Base-by-base conservation (phyloP, 2,329 filamentous ascomycete genomes). In the Penicillium polonicum region DNA sequence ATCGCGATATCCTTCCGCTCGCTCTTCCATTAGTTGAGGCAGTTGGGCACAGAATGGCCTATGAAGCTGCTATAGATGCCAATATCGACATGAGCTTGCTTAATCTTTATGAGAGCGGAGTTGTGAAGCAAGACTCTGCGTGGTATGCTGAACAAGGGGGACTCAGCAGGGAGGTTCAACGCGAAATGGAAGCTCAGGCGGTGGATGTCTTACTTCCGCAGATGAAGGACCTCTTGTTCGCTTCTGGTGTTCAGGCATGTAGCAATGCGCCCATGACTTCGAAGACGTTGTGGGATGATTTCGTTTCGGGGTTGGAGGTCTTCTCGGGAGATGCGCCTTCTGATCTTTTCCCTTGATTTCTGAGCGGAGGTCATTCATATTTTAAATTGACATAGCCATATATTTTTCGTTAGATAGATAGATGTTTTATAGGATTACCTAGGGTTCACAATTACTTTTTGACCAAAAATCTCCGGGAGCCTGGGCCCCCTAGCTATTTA, bases 241-340 rank as follows among this genome's bases (percentile, higher is more conserved):
- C 50, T 3, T 50, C 57, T 4, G 56, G 55, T 2, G 46, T 50
- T 2, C 38, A 60, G 27, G 19, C 46, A 4, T 63, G 64, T 38
- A 42, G 55, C 42, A 56, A 48, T 52, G 63, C 61, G 6, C 63
- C 64, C 7, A 62, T 66, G 54, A 17, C 46, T 5, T 65, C 63
- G 7, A 15, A 54, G 19, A 12, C 17, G 1, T 9, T 44, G 6
- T 65, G 61, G 61, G 31, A 59, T 19, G 53, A 15, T 9, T 59
- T 58, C 43, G 48, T 62, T 23, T 29, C 17, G 21, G 48, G 48
- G 8, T 45, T 64, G 36, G 59, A 60, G 51, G 41, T 23, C 6
- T 57, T 48, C 19, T 19, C 39, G 8, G 48, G 36, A 15, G 15
- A 21, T 31, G 49, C 38, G 2, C 19, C 27, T 4, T 17, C 25